Evolutionary conservation across 495 filamentous ascomycete genomes (phyloP).

Genomic region (Alectoria sarmentosa): DNA sequence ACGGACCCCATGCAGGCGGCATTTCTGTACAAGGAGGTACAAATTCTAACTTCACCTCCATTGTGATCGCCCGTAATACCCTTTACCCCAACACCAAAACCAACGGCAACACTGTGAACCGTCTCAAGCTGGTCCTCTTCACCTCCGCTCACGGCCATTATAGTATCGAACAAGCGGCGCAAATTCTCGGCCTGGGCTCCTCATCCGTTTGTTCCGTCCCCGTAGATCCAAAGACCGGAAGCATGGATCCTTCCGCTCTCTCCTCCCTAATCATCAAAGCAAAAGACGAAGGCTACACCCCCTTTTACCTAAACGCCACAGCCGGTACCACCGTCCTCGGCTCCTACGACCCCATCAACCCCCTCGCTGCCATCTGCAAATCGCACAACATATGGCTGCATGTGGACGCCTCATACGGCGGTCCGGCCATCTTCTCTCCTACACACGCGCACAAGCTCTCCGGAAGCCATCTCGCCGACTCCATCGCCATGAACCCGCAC

Average conservation of each 20-base stretch:
- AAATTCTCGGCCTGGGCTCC: slow-evolving; percentile 77
- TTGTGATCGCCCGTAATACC: slow-evolving; percentile 84
- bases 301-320: slow-evolving; percentile 93
- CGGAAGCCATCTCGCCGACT: slow-evolving; percentile 68
- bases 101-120: slow-evolving; percentile 51
- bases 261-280: slow-evolving; percentile 52
- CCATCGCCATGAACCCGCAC: slow-evolving; percentile 82
- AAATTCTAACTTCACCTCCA: slow-evolving; percentile 76
- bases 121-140: slow-evolving; percentile 66
- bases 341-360: slow-evolving; percentile 74
- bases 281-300: slow-evolving; percentile 58
- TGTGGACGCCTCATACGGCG: slow-evolving; percentile 87
- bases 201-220: slow-evolving; percentile 64
- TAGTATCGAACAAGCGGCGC: slow-evolving; percentile 87
- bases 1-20: slow-evolving; percentile 66
- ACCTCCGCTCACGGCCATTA: slow-evolving; percentile 88
- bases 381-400: slow-evolving; percentile 79
- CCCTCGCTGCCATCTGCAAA: slow-evolving; percentile 64
- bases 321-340: slow-evolving; percentile 92
- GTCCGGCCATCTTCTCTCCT: slow-evolving; percentile 69
- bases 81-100: slow-evolving; percentile 70
- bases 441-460: slow-evolving; percentile 54
- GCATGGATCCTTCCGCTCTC: slow-evolving; percentile 62
- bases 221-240: slow-evolving; percentile 58
- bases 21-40: slow-evolving; percentile 83